Conservation (phyloP, 164 flowering plant genomes). For the Malania oleifera region DNA sequence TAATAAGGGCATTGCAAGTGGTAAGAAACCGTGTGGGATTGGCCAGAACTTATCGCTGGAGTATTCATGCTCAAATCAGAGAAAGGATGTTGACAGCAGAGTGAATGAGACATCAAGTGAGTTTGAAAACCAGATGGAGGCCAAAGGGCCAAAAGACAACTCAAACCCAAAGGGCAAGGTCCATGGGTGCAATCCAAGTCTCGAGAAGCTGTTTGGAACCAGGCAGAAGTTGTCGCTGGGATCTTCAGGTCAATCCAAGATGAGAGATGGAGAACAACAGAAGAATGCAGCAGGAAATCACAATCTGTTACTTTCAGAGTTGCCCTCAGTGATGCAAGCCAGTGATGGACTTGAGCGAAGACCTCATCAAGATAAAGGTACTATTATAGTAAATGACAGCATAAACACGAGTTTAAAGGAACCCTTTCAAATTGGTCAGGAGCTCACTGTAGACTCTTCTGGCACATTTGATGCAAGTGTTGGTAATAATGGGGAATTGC, state of each 20-base stretch:
- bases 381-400: constrained; percentile 1
- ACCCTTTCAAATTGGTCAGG: not conserved
- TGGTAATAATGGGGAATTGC: constrained; percentile 7
- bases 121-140: constrained; percentile 10
- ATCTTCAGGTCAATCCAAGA: constrained; percentile 12
- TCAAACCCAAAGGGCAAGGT: not conserved
- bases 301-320: constrained; percentile 2
- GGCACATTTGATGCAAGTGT: not conserved
- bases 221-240: constrained; percentile 34
- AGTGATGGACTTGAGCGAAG: constrained; percentile 8
- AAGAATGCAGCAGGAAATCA: constrained; percentile 12
- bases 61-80: constrained; percentile 12
- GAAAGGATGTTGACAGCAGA: constrained; percentile 9
- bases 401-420: not conserved
- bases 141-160: constrained; percentile 2
- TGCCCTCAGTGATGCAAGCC: not conserved
- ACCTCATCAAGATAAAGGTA: constrained; percentile 6
- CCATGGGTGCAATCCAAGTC: constrained; percentile 1
- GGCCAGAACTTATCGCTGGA: constrained; percentile 34
- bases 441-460: constrained; percentile 2
- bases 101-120: constrained; percentile 13
- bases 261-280: constrained; percentile 12
- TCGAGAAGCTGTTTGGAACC: constrained; percentile 11
- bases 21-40: constrained; percentile 14
- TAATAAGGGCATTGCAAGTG: constrained; percentile 2